A percentile compares a stretch with the other conserved stretches of the same genome.
These are phyloP conservation scores for Glaciozyma martinii DNA, from an alignment of 768 basidiomycete genomes.

Conservation along the genomic window DNA sequence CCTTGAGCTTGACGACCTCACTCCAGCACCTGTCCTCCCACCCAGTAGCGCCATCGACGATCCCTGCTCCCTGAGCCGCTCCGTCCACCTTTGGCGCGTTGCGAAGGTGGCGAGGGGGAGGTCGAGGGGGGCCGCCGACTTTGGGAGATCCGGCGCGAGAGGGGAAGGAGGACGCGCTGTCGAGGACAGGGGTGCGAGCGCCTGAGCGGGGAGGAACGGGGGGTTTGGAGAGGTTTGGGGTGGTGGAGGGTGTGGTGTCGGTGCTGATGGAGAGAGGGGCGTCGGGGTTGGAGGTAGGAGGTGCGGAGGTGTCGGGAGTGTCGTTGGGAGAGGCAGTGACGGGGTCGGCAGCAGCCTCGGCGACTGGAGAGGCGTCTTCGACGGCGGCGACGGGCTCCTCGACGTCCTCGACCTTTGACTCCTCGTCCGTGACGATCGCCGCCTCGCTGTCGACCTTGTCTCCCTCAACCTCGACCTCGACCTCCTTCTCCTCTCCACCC, in stretches of 20 bases:
- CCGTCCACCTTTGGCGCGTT: not conserved
- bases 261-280: too few relatives aligned
- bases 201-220: slow-evolving; percentile 9
- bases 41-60: slow-evolving; percentile 33
- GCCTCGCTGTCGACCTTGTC: slow-evolving; percentile 50
- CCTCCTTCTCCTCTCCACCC: slow-evolving; percentile 14
- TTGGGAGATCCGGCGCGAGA: not conserved
- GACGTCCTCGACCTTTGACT: slow-evolving; percentile 41
- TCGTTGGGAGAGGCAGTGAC: not conserved
- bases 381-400: not conserved
- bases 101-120: not conserved
- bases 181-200: slow-evolving; percentile 6
- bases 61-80: slow-evolving; percentile 6
- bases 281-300: too few relatives aligned
- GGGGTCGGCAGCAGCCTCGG: not conserved
- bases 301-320: not conserved
- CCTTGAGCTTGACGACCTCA: slow-evolving; percentile 31
- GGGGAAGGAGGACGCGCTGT: not conserved
- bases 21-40: slow-evolving; percentile 37
- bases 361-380: not conserved
- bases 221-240: slow-evolving; percentile 8
- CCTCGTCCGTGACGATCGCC: slow-evolving; percentile 52
- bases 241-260: slow-evolving; percentile 7
- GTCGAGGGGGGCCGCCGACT: not conserved
- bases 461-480: slow-evolving; percentile 60